Evolutionary conservation across 768 basidiomycete species (phyloP).

Genomic region (Lactarius quietus): DNA sequence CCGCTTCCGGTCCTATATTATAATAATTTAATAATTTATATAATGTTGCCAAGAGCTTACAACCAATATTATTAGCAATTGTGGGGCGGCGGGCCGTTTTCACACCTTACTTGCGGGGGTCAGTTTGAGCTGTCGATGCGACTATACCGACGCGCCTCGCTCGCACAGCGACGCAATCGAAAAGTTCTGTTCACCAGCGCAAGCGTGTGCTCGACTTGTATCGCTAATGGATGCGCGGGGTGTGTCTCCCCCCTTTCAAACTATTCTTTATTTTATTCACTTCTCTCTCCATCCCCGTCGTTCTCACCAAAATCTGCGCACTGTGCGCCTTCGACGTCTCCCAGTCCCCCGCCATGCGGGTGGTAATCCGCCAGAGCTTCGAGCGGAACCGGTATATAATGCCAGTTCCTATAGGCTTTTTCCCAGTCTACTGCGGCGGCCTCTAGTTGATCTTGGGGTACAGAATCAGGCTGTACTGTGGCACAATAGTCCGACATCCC

Average conservation of each 20-base stretch:
- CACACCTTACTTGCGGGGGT: too few species aligned
- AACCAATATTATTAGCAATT: too few species aligned
- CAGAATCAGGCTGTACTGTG: too few species aligned
- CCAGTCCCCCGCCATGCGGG: conserved; percentile 70
- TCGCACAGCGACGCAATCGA: conserved; percentile 56
- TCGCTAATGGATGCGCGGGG: conserved; percentile 90
- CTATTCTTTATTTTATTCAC: neutral
- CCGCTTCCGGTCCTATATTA: too few species aligned
- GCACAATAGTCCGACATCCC: too few species aligned
- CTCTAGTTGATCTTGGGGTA: too few species aligned
- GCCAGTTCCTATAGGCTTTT: too few species aligned
- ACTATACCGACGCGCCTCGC: conserved; percentile 92
- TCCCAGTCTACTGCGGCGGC: too few species aligned
- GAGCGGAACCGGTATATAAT: conserved; percentile 83
- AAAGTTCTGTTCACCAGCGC: conserved; percentile 57
- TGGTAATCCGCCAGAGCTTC: conserved; percentile 80
- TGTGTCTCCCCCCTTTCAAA: conserved; percentile 41
- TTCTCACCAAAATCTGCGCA: conserved; percentile 51
- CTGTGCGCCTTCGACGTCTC: conserved; percentile 82
- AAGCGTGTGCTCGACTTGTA: conserved; percentile 73
- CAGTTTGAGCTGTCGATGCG: conserved; percentile 43
- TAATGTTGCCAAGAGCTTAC: too few species aligned
- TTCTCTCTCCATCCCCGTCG: neutral
- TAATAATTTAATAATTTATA: too few species aligned
- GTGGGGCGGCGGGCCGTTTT: too few species aligned